Evolutionary conservation across 495 filamentous ascomycete genomes (phyloP).

Genomic region (Penicillium egyptiacum): DNA sequence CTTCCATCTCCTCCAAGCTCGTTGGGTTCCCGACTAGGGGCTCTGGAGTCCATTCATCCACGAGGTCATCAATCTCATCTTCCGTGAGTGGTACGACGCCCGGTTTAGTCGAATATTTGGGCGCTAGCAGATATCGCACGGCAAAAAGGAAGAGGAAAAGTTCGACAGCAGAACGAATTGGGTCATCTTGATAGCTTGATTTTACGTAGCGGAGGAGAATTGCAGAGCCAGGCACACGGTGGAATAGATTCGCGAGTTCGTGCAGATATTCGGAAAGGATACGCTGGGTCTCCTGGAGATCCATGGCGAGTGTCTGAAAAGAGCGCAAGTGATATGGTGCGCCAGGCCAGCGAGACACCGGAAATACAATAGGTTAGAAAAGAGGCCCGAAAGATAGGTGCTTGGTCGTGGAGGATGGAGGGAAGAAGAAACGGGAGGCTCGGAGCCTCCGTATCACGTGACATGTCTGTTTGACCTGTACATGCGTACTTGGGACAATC

Average conservation of each 20-base stretch:
- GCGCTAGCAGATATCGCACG: constrained; percentile 85
- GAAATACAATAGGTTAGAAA: neutral
- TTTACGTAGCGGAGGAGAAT: constrained; percentile 94
- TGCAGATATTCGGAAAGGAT: constrained; percentile 66
- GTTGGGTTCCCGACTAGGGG: constrained; percentile 76
- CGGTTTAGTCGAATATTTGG: constrained; percentile 85
- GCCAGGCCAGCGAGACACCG: neutral
- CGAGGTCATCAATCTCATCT: constrained; percentile 95
- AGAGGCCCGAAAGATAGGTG: neutral
- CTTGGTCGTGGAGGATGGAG: neutral
- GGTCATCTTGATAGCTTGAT: constrained; percentile 96
- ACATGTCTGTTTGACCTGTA: neutral
- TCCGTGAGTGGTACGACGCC: constrained; percentile 87
- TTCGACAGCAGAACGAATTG: constrained; percentile 89
- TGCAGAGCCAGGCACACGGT: constrained; percentile 87
- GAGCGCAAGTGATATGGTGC: neutral
- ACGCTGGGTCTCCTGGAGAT: constrained; percentile 75
- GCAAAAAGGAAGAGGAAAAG: constrained; percentile 94
- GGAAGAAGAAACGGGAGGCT: constrained; percentile 5
- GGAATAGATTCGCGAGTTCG: constrained; percentile 69
- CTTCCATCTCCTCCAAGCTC: constrained; percentile 72
- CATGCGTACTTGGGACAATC: neutral
- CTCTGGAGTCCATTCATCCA: constrained; percentile 96
- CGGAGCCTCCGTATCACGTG: constrained; percentile 10
- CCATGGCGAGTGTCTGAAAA: constrained; percentile 56